Evolutionary conservation across 163 green algal species (phyloP).

Genomic region (Scenedesmus sp.): DNA sequence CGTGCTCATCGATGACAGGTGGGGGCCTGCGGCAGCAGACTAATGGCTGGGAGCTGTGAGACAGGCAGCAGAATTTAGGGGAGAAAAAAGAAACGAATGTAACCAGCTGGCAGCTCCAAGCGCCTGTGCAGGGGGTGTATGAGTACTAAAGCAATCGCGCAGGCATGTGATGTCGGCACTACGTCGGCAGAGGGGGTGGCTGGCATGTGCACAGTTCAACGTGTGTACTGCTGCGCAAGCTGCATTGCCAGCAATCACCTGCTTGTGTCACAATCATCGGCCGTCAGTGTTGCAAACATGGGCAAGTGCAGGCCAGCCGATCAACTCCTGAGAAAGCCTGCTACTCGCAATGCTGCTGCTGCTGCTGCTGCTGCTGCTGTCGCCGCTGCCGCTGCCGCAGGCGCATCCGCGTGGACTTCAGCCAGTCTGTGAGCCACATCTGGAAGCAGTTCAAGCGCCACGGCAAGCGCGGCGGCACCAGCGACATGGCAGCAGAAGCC

Average conservation of each 20-base stretch:
- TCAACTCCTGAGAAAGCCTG: too few species aligned
- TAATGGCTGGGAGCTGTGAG: not conserved
- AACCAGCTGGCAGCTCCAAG: not conserved
- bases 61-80: not conserved
- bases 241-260: too few species aligned
- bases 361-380: constrained; percentile 34
- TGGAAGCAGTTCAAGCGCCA: constrained; percentile 92
- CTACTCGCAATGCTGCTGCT: too few species aligned
- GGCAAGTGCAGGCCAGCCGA: too few species aligned
- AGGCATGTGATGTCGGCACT: too few species aligned
- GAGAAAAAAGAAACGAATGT: too few species aligned
- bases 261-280: too few species aligned
- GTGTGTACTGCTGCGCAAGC: too few species aligned
- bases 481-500: constrained; percentile 30
- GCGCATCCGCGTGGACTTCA: constrained; percentile 95
- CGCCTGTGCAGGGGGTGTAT: not conserved
- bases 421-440: constrained; percentile 93
- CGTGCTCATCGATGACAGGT: constrained; percentile 97
- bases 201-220: too few species aligned
- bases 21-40: constrained; percentile 71
- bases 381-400: too few species aligned
- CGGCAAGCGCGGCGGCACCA: constrained; percentile 42
- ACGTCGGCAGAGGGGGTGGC: too few species aligned
- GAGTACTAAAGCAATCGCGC: not conserved
- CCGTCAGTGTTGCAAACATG: too few species aligned